Evolutionary conservation across 768 basidiomycete species (phyloP), one percentile per base, ranked within the genome.

Genomic region (Boletus barrowsii): DNA sequence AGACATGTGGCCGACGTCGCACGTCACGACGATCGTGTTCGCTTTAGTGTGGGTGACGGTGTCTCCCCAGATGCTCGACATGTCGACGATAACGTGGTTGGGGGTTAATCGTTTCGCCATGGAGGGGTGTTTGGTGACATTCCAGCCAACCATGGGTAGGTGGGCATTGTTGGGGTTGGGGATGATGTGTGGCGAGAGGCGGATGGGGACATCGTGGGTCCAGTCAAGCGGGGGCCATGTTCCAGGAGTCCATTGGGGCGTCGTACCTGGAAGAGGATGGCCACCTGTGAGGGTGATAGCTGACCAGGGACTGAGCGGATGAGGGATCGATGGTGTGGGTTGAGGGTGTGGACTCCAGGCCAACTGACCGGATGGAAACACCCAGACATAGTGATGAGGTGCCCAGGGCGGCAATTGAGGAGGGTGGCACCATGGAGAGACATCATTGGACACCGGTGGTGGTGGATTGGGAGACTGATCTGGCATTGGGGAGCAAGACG

Each of bases 141-240:
- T 73, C 75, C 75, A 76, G 30, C 61, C 41, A 26, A 76, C 54
- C 47, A 63, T 41, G 9, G 74, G 71, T 6, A 72, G 49, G 24
- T 56, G 22, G 18, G 63, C 47, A 10, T 69, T 68, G 40, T 59
- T 54, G 6, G 71, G 71, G 42, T 75, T 75, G 14, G 67, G 68
- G 30, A 67, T 64, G 11, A 75, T 43, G 47, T 60, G 50, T 1
- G 65, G 69, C 1, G 62, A 61, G 33, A 73, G 62, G 33, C 46
- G 45, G 37, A 72, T 56, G 45, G 68, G 66, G 43, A 58, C 8
- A 26, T 61, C 55, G 15, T 20, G 47, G 9, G 58, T 37, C 62
- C 61, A 57, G n/a, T 68, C 58, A 11, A 68, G 39, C 5, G 69
- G 64, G 10, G 69, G 70, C 60, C 64, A 66, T 6, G 66, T 58